phyloP scores from a whole-genome alignment of 306 rosid species.

The Mimosa bimucronata region DNA sequence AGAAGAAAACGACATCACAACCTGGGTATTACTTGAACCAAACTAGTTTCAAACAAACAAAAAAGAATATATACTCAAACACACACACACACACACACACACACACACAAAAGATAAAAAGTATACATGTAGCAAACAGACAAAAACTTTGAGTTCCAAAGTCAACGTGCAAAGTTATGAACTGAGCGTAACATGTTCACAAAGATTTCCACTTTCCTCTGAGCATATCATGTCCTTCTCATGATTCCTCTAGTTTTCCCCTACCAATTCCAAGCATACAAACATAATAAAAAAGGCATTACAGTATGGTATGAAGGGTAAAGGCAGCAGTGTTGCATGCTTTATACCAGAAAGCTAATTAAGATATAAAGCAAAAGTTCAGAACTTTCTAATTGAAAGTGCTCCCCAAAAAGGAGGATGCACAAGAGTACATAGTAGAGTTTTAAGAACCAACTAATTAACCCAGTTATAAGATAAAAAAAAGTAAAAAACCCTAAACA shows the following conservation, averaged over 20 bases:
- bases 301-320: not conserved
- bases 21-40: constrained; percentile 2
- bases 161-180: constrained; percentile 41
- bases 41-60: not conserved
- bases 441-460: not conserved
- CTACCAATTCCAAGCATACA: not conserved
- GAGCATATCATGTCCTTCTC: constrained; percentile 27
- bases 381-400: not conserved
- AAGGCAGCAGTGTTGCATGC: constrained; percentile 1
- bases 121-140: constrained; percentile 8
- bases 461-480: not conserved
- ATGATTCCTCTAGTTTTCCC: constrained; percentile 5
- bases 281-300: not conserved
- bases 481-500: constrained; percentile 35
- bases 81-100: not conserved
- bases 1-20: constrained; percentile 20
- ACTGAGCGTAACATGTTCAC: constrained; percentile 8
- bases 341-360: constrained; percentile 8
- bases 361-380: not conserved
- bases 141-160: constrained; percentile 12
- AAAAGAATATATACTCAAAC: not conserved
- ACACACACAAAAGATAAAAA: not conserved
- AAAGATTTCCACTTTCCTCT: constrained; percentile 38
- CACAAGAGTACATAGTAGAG: constrained; percentile 9
- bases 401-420: not conserved